These are phyloP conservation scores for Globisporangium polare DNA, from an alignment of 352 stramenopile species.

Conservation along the genomic window DNA sequence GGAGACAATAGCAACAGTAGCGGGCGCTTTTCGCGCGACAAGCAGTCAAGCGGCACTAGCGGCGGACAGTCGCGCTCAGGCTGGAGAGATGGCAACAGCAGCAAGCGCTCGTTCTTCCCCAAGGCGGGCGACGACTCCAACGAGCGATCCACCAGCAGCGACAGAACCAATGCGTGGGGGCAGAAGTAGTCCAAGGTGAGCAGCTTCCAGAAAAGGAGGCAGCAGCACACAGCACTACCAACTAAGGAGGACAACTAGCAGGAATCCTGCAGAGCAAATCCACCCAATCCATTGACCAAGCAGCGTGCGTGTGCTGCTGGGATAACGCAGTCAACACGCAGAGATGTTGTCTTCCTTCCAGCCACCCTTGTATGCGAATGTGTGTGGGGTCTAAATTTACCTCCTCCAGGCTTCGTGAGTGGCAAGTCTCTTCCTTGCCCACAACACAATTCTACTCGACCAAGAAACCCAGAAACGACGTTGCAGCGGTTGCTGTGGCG, in stretches of 20 bases:
- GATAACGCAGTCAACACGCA: slow-evolving; percentile 1
- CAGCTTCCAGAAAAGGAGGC: neutral
- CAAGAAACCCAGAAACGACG: neutral
- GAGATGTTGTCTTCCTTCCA: neutral
- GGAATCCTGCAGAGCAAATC: neutral
- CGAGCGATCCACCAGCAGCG: slow-evolving; percentile 21
- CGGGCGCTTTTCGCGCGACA: slow-evolving; percentile 54
- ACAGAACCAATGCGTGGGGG: slow-evolving; percentile 34
- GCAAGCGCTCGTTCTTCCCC: slow-evolving; percentile 39
- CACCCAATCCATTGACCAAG: neutral
- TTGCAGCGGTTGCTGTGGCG: neutral
- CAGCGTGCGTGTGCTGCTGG: neutral
- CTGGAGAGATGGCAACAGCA: slow-evolving; percentile 52
- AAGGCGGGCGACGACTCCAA: slow-evolving; percentile 38
- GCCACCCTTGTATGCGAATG: neutral
- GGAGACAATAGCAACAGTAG: slow-evolving; percentile 23
- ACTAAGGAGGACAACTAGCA: neutral
- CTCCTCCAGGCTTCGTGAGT: neutral
- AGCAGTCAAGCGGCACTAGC: slow-evolving; percentile 3
- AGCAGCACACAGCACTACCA: neutral
- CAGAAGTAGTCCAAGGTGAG: slow-evolving; percentile 18
- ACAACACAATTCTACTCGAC: neutral
- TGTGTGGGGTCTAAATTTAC: neutral
- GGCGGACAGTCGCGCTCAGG: slow-evolving; percentile 34
- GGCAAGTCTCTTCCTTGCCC: neutral